phyloP scores from a whole-genome alignment of 177 flowering plant species.

The Telopea speciosissima region DNA sequence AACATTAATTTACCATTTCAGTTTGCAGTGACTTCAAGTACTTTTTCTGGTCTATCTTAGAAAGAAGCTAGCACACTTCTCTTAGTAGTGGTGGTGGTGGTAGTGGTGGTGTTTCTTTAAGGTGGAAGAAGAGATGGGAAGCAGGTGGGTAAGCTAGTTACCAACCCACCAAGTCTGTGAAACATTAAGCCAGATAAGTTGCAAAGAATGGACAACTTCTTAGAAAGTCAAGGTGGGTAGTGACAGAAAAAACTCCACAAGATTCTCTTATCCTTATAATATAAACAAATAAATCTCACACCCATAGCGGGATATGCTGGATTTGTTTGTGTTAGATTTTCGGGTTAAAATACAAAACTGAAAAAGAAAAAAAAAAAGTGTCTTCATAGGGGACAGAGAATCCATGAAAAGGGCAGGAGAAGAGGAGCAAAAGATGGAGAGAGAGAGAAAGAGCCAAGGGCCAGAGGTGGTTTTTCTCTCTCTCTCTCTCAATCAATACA shows the following conservation, averaged over 20 bases:
- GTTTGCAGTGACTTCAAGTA: too few species aligned
- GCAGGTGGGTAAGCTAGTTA: too few species aligned
- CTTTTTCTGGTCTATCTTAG: too few species aligned
- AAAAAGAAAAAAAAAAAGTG: not conserved
- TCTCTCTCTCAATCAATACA: too few species aligned
- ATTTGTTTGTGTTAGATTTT: not conserved
- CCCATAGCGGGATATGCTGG: constrained; percentile 1
- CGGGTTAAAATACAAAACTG: not conserved
- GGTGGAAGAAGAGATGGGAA: too few species aligned
- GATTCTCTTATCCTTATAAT: not conserved
- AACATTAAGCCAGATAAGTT: not conserved
- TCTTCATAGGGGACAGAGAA: not conserved
- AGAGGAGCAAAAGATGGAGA: not conserved
- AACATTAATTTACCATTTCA: too few species aligned
- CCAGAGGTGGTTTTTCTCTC: too few species aligned
- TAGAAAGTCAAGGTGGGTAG: not conserved
- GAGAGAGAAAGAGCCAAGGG: not conserved
- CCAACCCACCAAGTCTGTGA: too few species aligned
- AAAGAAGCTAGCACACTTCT: too few species aligned
- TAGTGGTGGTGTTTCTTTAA: too few species aligned
- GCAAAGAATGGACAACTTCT: not conserved
- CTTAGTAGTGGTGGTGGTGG: too few species aligned
- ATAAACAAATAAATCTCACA: not conserved
- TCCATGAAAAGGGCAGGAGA: not conserved
- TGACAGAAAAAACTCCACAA: not conserved